Base-by-base conservation (phyloP, 176 grass and related monocot species). In the Rhynchospora breviuscula region DNA sequence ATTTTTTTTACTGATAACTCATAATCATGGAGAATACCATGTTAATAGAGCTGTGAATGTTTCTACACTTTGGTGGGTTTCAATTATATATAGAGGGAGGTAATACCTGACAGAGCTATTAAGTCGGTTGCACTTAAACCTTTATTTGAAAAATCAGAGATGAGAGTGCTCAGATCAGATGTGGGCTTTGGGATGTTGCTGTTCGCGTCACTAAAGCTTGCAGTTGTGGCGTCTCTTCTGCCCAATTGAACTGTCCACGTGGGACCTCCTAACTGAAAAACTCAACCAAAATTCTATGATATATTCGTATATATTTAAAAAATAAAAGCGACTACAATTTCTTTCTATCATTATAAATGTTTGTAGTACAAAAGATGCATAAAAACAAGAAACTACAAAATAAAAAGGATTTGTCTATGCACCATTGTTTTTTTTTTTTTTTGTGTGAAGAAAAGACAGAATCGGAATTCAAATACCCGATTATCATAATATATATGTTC, bases 221-320 rank as follows among this genome's bases (percentile, higher is more conserved):
- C 88, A 0, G 61, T 89, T 47, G 29, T 89, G 13, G 87, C 84
- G 10, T 89, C 88, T 76, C 79, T 83, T 49, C 87, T 69, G 23
- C 83, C 83, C 18, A 89, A 74, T 85, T 89, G 72, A 48, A 89
- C 84, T 59, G 57, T 63, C 88, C 84, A 89, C 64, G 54, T 12
- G 3, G 88, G 88, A 33, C 88, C 88, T 67, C 84, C 88, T 11
- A 89, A 76, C 88, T 89, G 33, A 58, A 83, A 58, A 83, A 59
- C 4, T 68, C 35, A 43, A 29, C 57, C 18, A 80, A 5, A 21
- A 67, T 44, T 29, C 18, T 2, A 58, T 35, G 61, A 48, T 60
- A 54, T n/a, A n/a, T n/a, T n/a, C 31, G 2, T 5, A 56, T 77
- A 23, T 5, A 13, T 33, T 2, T 40, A 40, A 40, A 40, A 40